These are phyloP conservation scores for Cymbopogon flexuosus DNA, from an alignment of 202 grass and related monocot species.

Conservation along the genomic window DNA sequence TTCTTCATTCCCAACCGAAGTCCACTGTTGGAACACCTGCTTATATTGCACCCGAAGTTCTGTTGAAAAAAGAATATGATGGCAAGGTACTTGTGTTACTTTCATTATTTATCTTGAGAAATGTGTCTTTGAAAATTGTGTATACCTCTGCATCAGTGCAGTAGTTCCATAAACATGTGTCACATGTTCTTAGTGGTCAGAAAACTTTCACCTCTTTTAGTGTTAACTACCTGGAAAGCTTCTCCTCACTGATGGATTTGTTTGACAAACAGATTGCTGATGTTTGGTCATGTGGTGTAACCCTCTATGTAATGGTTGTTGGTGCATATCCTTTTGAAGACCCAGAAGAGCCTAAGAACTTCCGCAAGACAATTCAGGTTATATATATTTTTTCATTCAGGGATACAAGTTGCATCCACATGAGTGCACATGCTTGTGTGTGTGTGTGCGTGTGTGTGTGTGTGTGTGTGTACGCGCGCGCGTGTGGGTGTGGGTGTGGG, in stretches of 20 bases:
- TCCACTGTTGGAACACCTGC: conserved; percentile 96
- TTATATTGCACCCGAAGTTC: conserved; percentile 99
- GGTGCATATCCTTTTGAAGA: conserved; percentile 85
- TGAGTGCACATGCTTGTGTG: background rate
- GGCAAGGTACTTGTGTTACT: conserved; percentile 65
- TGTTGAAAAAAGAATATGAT: conserved; percentile 98
- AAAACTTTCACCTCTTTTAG: background rate
- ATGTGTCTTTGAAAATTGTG: background rate
- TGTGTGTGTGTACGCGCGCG: background rate
- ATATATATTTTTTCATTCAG: conserved; percentile 1
- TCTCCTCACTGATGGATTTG: conserved; percentile 5
- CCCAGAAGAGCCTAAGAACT: conserved; percentile 72
- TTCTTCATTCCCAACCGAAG: conserved; percentile 98
- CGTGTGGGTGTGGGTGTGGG: too few species aligned
- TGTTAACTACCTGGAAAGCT: background rate
- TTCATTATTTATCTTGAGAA: background rate
- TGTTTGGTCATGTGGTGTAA: conserved; percentile 82
- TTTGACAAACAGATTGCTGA: conserved; percentile 64
- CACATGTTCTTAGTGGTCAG: background rate
- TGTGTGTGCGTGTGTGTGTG: background rate
- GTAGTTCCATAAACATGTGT: conserved; percentile 5
- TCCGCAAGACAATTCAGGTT: conserved; percentile 74
- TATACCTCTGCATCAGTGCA: background rate
- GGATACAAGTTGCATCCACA: background rate
- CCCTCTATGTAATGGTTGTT: conserved; percentile 73